phyloP scores from a whole-genome alignment of 176 grass and related monocot genomes.

The Cenchrus americanus region DNA sequence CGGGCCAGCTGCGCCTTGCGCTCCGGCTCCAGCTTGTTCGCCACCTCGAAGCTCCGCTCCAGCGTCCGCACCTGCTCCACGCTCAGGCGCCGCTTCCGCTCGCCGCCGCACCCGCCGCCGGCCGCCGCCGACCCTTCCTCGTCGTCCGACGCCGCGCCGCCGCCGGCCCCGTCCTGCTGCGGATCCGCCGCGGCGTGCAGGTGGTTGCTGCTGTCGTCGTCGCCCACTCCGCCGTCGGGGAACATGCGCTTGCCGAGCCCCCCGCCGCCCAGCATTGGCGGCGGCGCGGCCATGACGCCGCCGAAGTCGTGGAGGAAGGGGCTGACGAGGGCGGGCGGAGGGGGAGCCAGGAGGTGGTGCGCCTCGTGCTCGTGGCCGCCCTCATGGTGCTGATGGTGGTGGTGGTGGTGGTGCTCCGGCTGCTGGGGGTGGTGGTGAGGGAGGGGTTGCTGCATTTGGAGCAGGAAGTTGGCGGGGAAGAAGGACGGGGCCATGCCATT shows the following conservation, averaged over 20 bases:
- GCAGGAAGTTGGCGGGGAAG: constrained; percentile 81
- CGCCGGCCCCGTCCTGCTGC: background rate
- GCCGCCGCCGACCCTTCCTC: constrained; percentile 17
- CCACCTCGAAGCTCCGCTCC: constrained; percentile 64
- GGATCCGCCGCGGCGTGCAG: background rate
- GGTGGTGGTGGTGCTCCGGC: background rate
- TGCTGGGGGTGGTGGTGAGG: constrained; percentile 49
- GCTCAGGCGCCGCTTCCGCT: constrained; percentile 64
- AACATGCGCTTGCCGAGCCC: constrained; percentile 25
- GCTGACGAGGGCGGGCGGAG: constrained; percentile 27
- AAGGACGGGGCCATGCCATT: constrained; percentile 72
- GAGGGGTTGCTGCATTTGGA: constrained; percentile 69
- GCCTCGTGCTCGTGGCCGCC: background rate
- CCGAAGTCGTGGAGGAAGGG: constrained; percentile 49
- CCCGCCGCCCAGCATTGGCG: constrained; percentile 18
- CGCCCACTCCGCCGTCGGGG: background rate
- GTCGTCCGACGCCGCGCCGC: constrained; percentile 17
- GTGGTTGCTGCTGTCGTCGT: background rate
- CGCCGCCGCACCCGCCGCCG: constrained; percentile 29
- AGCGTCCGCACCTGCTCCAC: constrained; percentile 67
- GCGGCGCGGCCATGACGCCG: constrained; percentile 33
- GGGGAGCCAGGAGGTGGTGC: constrained; percentile 30
- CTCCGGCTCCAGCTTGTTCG: constrained; percentile 76
- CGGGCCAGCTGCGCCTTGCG: constrained; percentile 58
- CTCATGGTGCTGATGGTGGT: background rate